Evolutionary conservation across 495 filamentous ascomycete genomes (phyloP), one percentile per base, ranked within the genome.

Genomic region (Cladorrhinum samala): DNA sequence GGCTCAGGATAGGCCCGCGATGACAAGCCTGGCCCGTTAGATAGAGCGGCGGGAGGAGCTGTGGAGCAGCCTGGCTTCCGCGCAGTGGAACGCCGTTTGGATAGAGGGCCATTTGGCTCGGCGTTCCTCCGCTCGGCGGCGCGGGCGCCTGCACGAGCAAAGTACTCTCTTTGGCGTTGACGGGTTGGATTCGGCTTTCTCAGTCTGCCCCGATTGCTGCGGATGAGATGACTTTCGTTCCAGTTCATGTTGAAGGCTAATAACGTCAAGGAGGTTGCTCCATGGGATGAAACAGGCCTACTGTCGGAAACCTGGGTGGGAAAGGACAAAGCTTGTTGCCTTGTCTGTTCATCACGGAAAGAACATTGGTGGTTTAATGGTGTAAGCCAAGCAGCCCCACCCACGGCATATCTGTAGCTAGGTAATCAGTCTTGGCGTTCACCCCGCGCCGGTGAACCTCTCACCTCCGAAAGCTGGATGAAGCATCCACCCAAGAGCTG

Each of bases 141-240:
- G 16, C 60, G 65, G n/a, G 52, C 59, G 9, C 66, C 65, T 30
- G 64, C 67, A 24, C 61, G 68, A 17, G 72, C 71, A 42, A 74
- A 73, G 53, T 72, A 68, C 13, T 73, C 61, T 49, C 68, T 72
- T 37, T 74, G 72, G 6, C 65, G 64, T 20, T 62, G 58, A 19
- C 65, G 56, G 21, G 50, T 46, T 1, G 51, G 48, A 40, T 72
- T 59, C 1, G 63, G 59, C 40, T 70, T 72, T 17, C 64, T 63
- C 49, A 68, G 51, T 17, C 54, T 57, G 9, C 64, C 59, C 18
- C 64, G 69, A 13, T 59, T 64, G 54, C 64, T 56, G 50, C 68
- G 71, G 19, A 71, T 59, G n/a, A 74, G 62, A 9, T 59, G 70
- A 30, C 68, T 68, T 54, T 72, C 73, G 17, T 69, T 74, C 72